Base-by-base conservation (phyloP, 169 alveolate species). In the Babesia divergens region DNA sequence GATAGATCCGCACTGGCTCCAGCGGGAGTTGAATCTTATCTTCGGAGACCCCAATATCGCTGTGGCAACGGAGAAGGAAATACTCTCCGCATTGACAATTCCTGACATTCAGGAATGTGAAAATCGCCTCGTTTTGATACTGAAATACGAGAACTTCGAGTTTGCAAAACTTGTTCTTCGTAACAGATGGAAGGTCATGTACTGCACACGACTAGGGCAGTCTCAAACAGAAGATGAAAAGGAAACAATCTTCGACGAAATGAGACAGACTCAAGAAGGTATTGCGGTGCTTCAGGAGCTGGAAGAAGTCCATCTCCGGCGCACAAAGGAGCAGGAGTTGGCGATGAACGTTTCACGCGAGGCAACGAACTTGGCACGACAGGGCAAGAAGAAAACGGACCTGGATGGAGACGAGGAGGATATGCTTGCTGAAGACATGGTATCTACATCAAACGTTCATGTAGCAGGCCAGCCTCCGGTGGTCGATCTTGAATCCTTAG, bases 1-100 rank as follows among this genome's bases (percentile, higher is more conserved):
- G 64, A 92, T 95, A 28, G 98, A 96, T 82, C 94, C 98, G 11
- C 97, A 94, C 77, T 96, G 99, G 99, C 90, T 96, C 65, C 98
- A 96, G 85, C 86, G 98, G 38, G 97, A 95, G 76, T 84, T 96
- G 32, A 89, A 89, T 58, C 74, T 86, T 58, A 79, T 93, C 18
- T 92, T 83, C 74, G 74, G 82, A 40, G 97, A 91, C 53, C 89
- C 95, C 9, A 84, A 89, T 26, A 32, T 82, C 44, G 92, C 96
- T 14, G 86, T 92, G 40, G 96, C 94, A 24, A 84, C 96, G 6
- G 98, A 95, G 80, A 90, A 90, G 82, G 94, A 94, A 66, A 89
- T 95, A 16, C 56, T 94, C 46, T 56, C 85, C 11, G 70, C 84
- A 29, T 75, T 94, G 43, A 65, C 72, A 34, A 64, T 83, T 14